phyloP scores from a whole-genome alignment of 2,329 filamentous ascomycete species.

The Neopestalotiopsis rosae region DNA sequence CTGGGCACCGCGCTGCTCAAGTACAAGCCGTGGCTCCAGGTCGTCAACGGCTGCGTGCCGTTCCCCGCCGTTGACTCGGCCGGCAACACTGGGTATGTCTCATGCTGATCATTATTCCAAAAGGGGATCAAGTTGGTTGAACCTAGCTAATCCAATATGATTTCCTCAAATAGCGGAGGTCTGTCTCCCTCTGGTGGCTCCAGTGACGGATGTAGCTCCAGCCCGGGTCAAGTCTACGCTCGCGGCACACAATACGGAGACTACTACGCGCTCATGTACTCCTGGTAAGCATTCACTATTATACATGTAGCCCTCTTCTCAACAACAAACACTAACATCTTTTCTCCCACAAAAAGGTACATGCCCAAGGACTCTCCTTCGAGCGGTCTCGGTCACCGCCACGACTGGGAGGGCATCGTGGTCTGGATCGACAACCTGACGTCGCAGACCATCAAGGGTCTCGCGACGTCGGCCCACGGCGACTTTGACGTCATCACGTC shows the following conservation, averaged over 20 bases:
- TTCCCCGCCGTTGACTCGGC: slow-evolving; percentile 60
- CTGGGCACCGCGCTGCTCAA: slow-evolving; percentile 55
- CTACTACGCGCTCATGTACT: slow-evolving; percentile 39
- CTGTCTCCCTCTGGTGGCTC: slow-evolving; percentile 32
- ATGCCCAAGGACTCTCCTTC: slow-evolving; percentile 48
- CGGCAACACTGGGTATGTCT: slow-evolving; percentile 40
- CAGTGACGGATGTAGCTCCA: slow-evolving; percentile 33
- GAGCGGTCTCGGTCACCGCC: slow-evolving; percentile 39
- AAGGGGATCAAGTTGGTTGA: background rate
- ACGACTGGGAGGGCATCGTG: slow-evolving; percentile 42
- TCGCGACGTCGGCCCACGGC: slow-evolving; percentile 40
- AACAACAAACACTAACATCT: background rate
- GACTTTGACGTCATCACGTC: slow-evolving; percentile 32
- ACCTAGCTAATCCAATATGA: slow-evolving; percentile 15
- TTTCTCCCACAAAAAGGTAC: slow-evolving; percentile 30
- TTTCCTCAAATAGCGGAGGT: slow-evolving; percentile 30
- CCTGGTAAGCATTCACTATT: slow-evolving; percentile 28
- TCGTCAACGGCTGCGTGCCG: slow-evolving; percentile 62
- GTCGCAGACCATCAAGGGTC: slow-evolving; percentile 34
- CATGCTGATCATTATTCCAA: background rate
- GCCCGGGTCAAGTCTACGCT: slow-evolving; percentile 41
- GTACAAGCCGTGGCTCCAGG: slow-evolving; percentile 58
- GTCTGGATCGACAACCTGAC: slow-evolving; percentile 37
- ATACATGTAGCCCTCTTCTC: slow-evolving; percentile 7
- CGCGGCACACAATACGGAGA: slow-evolving; percentile 33